Conservation (phyloP, 495 filamentous ascomycete species). For the Xylaria bambusicola region DNA sequence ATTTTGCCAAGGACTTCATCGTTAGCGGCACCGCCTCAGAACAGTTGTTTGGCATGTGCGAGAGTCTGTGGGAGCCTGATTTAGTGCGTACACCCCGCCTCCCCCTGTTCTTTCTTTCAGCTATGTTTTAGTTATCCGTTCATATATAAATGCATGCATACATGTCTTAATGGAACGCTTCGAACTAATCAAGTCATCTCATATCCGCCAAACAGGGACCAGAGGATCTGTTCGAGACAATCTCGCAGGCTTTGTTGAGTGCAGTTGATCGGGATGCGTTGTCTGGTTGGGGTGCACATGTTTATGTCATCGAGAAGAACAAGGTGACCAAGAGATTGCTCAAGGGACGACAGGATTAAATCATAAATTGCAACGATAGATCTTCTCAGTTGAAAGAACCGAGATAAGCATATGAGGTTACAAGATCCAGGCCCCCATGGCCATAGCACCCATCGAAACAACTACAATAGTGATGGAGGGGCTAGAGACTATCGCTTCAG, state of each 20-base stretch:
- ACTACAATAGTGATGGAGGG: not conserved
- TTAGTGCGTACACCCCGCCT: slow-evolving; percentile 59
- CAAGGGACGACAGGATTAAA: slow-evolving; percentile 74
- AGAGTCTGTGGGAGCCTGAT: slow-evolving; percentile 97
- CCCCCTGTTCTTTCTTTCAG: not conserved
- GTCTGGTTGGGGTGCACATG: slow-evolving; percentile 96
- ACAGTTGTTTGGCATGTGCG: slow-evolving; percentile 97
- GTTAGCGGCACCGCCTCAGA: slow-evolving; percentile 94
- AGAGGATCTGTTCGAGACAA: slow-evolving; percentile 96
- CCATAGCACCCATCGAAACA: slow-evolving; percentile 2
- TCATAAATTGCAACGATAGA: slow-evolving; percentile 1
- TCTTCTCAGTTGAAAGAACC: not conserved
- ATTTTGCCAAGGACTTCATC: slow-evolving; percentile 99
- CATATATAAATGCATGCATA: too few species aligned
- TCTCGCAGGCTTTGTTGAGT: slow-evolving; percentile 94
- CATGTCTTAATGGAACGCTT: not conserved
- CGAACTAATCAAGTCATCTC: not conserved
- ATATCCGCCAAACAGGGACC: slow-evolving; percentile 57
- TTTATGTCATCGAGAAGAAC: slow-evolving; percentile 99
- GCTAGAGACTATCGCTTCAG: not conserved
- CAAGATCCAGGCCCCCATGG: not conserved
- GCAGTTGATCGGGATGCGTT: slow-evolving; percentile 95
- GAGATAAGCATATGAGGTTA: not conserved
- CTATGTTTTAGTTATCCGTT: not conserved
- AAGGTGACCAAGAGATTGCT: slow-evolving; percentile 98